phyloP scores from a whole-genome alignment of 73 alveolate species.

The Breviolum minutum region DNA sequence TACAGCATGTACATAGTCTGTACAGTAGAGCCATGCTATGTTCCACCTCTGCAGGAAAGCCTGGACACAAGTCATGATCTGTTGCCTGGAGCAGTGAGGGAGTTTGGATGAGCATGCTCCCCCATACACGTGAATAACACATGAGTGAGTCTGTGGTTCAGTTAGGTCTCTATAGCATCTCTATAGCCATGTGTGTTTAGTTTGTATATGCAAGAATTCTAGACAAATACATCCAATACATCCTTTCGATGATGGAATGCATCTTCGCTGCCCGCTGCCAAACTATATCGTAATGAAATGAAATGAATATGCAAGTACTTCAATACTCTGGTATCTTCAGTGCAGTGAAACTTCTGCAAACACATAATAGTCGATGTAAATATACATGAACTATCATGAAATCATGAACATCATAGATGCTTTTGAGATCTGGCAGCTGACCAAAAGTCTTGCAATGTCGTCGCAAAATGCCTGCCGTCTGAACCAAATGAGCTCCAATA shows the following conservation, averaged over 20 bases:
- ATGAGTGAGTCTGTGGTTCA: neutral
- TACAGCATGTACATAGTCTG: too few relatives aligned
- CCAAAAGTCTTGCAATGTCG: neutral
- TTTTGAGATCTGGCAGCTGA: too few relatives aligned
- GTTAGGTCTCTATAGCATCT: neutral
- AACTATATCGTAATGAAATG: too few relatives aligned
- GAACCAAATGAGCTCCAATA: constrained; percentile 48
- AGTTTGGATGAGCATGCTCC: neutral
- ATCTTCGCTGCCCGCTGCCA: too few relatives aligned
- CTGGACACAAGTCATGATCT: neutral
- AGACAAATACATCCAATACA: neutral
- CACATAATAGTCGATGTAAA: too few relatives aligned
- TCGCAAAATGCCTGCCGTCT: neutral
- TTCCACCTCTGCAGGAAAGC: constrained; percentile 3
- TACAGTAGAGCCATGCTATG: neutral
- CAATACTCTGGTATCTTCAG: too few relatives aligned
- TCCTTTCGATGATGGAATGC: too few relatives aligned
- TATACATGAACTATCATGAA: too few relatives aligned
- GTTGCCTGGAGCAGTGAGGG: neutral
- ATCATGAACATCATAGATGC: too few relatives aligned
- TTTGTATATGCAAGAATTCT: neutral
- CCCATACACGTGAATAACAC: neutral
- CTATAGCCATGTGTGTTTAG: too few relatives aligned
- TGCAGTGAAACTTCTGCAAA: too few relatives aligned
- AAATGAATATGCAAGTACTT: too few relatives aligned